phyloP scores from a whole-genome alignment of 2,329 filamentous ascomycete genomes.

The Verticillium longisporum region DNA sequence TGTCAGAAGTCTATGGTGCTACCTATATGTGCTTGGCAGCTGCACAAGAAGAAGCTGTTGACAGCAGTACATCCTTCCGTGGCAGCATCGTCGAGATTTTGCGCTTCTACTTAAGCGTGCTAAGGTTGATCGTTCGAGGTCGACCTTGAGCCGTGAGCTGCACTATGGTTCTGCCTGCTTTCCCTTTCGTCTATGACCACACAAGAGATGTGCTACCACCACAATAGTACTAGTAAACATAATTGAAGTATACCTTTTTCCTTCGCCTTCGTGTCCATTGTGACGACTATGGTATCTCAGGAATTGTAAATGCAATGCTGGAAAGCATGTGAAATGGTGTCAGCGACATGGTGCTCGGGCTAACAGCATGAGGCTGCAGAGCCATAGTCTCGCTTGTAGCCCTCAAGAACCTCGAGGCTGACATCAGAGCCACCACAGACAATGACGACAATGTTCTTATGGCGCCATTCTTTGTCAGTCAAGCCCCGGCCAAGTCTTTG shows the following conservation, averaged over 20 bases:
- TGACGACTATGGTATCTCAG: background rate
- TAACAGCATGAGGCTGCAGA: background rate
- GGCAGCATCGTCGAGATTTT: background rate
- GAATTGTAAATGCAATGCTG: too few species aligned
- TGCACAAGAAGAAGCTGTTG: background rate
- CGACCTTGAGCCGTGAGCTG: background rate
- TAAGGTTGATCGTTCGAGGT: background rate
- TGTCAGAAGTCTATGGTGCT: background rate
- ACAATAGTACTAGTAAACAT: background rate
- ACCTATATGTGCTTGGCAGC: background rate
- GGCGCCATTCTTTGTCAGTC: constrained; percentile 49
- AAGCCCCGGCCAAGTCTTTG: constrained; percentile 47
- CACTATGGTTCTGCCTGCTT: background rate
- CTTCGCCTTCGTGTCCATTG: background rate
- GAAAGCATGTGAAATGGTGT: too few species aligned
- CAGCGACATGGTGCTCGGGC: too few species aligned
- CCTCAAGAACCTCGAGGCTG: constrained; percentile 51
- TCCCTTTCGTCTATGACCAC: background rate
- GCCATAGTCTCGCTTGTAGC: constrained; percentile 44
- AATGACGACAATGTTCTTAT: constrained; percentile 72
- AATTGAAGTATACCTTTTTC: background rate
- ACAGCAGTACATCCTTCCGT: background rate
- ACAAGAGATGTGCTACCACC: background rate
- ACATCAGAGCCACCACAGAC: constrained; percentile 76
- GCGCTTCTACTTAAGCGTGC: background rate